phyloP scores from a whole-genome alignment of 805 yeast genomes.

The Nakazawaea holstii region DNA sequence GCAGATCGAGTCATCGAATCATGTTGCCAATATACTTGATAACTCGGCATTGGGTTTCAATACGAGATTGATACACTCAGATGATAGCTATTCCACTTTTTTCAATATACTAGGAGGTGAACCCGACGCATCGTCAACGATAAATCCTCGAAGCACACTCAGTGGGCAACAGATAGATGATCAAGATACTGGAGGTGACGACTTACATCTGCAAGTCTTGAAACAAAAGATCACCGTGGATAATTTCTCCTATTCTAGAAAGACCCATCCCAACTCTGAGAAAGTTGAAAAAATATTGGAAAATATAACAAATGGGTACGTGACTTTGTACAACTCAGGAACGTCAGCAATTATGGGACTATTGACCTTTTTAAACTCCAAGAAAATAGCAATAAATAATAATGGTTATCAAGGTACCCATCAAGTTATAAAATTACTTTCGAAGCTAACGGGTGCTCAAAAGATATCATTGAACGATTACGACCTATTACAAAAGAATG shows the following conservation, averaged over 20 bases:
- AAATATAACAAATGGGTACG: slow-evolving; percentile 38
- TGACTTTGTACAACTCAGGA: slow-evolving; percentile 45
- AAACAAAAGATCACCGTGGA: slow-evolving; percentile 15
- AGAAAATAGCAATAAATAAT: slow-evolving; percentile 36
- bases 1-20: not conserved
- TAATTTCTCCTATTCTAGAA: slow-evolving; percentile 32
- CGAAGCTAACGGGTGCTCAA: slow-evolving; percentile 35
- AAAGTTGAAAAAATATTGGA: slow-evolving; percentile 41
- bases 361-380: slow-evolving; percentile 41
- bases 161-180: not conserved
- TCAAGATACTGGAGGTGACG: not conserved
- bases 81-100: slow-evolving; percentile 20
- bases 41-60: slow-evolving; percentile 25
- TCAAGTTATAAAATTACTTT: slow-evolving; percentile 38
- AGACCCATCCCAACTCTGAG: slow-evolving; percentile 41
- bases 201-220: too few relatives aligned
- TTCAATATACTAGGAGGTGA: slow-evolving; percentile 12
- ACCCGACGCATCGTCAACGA: not conserved
- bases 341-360: slow-evolving; percentile 47
- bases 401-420: slow-evolving; percentile 49
- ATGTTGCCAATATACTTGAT: not conserved
- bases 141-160: not conserved
- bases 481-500: slow-evolving; percentile 30
- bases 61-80: slow-evolving; percentile 30
- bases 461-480: slow-evolving; percentile 30